Evolutionary conservation across 192 early-diverging fungal genomes (phyloP), one percentile per base, ranked within the genome.

Genomic region (Dissophora globulifera): DNA sequence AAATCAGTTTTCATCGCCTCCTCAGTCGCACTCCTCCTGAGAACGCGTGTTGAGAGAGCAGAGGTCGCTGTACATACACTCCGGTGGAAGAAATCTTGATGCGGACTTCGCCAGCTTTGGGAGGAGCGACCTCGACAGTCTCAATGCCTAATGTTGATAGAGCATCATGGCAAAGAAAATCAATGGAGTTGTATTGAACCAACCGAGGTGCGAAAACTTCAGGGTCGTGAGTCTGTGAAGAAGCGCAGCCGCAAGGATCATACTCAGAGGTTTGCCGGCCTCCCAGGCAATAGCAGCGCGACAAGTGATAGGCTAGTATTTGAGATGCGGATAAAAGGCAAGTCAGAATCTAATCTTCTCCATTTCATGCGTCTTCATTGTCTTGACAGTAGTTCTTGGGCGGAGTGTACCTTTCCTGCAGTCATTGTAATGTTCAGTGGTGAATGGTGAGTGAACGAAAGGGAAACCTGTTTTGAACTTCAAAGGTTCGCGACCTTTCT

Each of bases 201-300:
- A 22, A 50, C 38, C 4, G 26, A 62, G 15, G 29, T 20, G 23
- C 40, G 54, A 29, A 61, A 58, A 25, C 29, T n/a, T n/a, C n/a
- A n/a, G n/a, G n/a, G n/a, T n/a, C n/a, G n/a, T n/a, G n/a, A n/a
- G n/a, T n/a, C n/a, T n/a, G n/a, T n/a, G n/a, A n/a, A n/a, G n/a
- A n/a, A n/a, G n/a, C n/a, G n/a, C n/a, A n/a, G n/a, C n/a, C n/a
- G n/a, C n/a, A n/a, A n/a, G n/a, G n/a, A n/a, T n/a, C 91, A 76
- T 89, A 95, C 94, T 87, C 27, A 99, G 87, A 32, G 95, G 94
- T 81, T 97, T 92, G 33, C 86, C 89, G 53, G 97, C 88, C 64
- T 93, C 94, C 95, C 95, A 97, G 58, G 97, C 97, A 49, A 99
- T 81, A 19, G 97, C 97, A 53, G 97, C 97, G 72, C 91, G 90